These are phyloP conservation scores for Dryadomyces sulphureus DNA, from an alignment of 2,329 filamentous ascomycete species.

Conservation along the genomic window DNA sequence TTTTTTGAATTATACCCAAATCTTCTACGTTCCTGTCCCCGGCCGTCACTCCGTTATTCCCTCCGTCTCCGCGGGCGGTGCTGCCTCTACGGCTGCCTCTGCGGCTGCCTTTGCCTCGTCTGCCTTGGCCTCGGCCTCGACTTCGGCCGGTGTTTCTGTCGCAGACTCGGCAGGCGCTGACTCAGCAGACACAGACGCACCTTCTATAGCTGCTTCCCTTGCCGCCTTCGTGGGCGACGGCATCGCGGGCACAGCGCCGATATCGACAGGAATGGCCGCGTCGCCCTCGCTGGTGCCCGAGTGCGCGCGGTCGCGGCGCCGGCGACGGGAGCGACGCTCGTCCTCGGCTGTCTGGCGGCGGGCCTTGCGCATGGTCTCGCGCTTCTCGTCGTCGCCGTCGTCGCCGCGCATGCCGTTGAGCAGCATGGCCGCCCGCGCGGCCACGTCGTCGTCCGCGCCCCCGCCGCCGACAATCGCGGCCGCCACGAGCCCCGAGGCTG, in stretches of 20 bases:
- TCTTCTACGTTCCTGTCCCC: not conserved
- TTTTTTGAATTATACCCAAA: not conserved
- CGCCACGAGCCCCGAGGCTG: slow-evolving; percentile 17
- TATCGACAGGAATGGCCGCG: slow-evolving; percentile 13
- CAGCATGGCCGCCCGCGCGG: slow-evolving; percentile 68
- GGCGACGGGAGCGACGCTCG: slow-evolving; percentile 52
- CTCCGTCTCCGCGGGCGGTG: not conserved
- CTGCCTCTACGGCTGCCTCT: not conserved
- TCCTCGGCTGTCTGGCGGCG: slow-evolving; percentile 63
- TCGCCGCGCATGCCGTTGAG: slow-evolving; percentile 66
- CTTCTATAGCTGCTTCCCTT: slow-evolving; percentile 16
- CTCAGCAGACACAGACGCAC: slow-evolving; percentile 4
- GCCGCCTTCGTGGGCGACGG: slow-evolving; percentile 13
- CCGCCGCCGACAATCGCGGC: slow-evolving; percentile 37
- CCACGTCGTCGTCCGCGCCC: slow-evolving; percentile 60
- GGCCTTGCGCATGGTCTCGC: slow-evolving; percentile 45
- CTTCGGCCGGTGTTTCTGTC: too few relatives aligned
- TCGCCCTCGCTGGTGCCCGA: slow-evolving; percentile 28
- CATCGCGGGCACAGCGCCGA: not conserved
- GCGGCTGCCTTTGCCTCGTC: not conserved
- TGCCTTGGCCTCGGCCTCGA: not conserved
- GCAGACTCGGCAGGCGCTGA: not conserved
- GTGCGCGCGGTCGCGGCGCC: slow-evolving; percentile 47
- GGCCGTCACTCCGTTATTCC: not conserved
- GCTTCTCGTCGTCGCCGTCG: slow-evolving; percentile 40